Percentiles rank a stretch among this genome's conserved stretches.
Evolutionary conservation across 2,329 filamentous ascomycete genomes (phyloP).

Genomic region (Juglanconis oblonga): DNA sequence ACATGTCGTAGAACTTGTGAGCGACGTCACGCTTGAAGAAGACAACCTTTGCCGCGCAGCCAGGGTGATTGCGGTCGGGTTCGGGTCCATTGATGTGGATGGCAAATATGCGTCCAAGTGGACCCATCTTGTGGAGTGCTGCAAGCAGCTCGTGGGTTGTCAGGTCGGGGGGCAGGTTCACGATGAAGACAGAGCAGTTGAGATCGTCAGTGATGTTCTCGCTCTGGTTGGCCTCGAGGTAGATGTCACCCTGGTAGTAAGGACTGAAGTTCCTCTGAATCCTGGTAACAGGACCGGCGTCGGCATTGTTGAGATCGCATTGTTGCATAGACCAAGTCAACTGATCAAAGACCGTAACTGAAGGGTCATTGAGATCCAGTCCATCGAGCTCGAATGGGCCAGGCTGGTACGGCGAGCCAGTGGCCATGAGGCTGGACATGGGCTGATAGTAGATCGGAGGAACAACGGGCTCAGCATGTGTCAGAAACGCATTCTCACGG

Average conservation of each 20-base stretch:
- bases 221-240: constrained; percentile 34
- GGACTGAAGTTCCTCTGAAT: constrained; percentile 27
- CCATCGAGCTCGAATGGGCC: not conserved
- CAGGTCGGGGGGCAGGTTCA: constrained; percentile 44
- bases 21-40: constrained; percentile 44
- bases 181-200: constrained; percentile 53
- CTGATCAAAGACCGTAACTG: not conserved
- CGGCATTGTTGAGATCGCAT: not conserved
- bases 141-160: constrained; percentile 42
- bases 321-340: not conserved
- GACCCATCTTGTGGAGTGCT: constrained; percentile 41
- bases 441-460: not conserved
- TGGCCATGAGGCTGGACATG: not conserved
- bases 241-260: constrained; percentile 38
- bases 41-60: constrained; percentile 47
- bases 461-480: too few species aligned
- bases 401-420: not conserved
- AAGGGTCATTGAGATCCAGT: not conserved
- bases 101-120: constrained; percentile 49
- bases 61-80: constrained; percentile 28
- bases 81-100: constrained; percentile 50
- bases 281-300: not conserved
- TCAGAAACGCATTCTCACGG: too few species aligned
- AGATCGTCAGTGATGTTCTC: constrained; percentile 35
- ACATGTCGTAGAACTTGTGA: constrained; percentile 28